Percentiles rank a stretch among this genome's conserved stretches.
Evolutionary conservation across 139 green algal genomes (phyloP).

Genomic region (Marvania coccoides): DNA sequence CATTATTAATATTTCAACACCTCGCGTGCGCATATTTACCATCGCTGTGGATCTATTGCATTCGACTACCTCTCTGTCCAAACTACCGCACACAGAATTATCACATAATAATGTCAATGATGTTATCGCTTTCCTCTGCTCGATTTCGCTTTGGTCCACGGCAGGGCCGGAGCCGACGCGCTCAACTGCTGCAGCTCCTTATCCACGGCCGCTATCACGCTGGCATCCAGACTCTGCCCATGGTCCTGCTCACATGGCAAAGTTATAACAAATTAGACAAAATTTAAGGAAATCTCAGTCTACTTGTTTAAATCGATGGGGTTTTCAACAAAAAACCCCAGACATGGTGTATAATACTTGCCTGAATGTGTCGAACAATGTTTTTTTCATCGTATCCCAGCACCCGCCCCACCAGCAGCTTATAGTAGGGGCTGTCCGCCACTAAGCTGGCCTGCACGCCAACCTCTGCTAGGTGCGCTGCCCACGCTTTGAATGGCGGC

Average conservation of each 20-base stretch:
- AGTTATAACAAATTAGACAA: background rate
- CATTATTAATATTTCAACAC: too few species aligned
- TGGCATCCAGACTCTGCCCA: slow-evolving; percentile 3
- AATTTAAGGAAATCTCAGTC: background rate
- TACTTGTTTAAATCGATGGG: background rate
- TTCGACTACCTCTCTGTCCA: background rate
- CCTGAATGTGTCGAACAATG: slow-evolving; percentile 45
- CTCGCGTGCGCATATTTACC: too few species aligned
- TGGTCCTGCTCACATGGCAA: slow-evolving; percentile 10
- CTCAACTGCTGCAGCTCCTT: slow-evolving; percentile 39
- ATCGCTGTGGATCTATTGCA: too few species aligned
- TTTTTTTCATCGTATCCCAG: slow-evolving; percentile 45
- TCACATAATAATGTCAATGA: too few species aligned
- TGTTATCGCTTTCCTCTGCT: background rate
- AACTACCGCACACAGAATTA: too few species aligned
- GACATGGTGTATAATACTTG: background rate
- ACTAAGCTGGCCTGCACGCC: slow-evolving; percentile 41
- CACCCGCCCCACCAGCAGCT: slow-evolving; percentile 47
- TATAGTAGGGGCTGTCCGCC: slow-evolving; percentile 54
- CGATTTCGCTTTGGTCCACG: slow-evolving; percentile 24
- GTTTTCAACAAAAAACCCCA: background rate
- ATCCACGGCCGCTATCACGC: slow-evolving; percentile 43
- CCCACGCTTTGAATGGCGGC: slow-evolving; percentile 44
- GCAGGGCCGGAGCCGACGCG: slow-evolving; percentile 21
- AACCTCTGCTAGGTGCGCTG: slow-evolving; percentile 32